A percentile compares a stretch with the other conserved stretches of the same genome.
These are phyloP conservation scores for Malus sylvestris DNA, from an alignment of 306 rosid species.

Conservation along the genomic window DNA sequence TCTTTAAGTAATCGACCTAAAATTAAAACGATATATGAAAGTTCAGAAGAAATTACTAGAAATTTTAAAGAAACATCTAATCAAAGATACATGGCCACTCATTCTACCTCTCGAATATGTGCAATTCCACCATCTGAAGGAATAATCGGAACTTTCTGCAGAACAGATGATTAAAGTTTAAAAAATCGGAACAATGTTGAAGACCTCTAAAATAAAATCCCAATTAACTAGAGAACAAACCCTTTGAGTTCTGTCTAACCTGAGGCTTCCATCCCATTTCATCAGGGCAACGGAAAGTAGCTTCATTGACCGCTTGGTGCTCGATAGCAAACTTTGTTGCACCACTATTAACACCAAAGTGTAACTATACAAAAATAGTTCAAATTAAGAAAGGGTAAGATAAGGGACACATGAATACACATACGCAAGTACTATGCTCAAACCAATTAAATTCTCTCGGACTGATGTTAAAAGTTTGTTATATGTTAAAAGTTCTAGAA, in stretches of 20 bases:
- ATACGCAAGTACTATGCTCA: not conserved
- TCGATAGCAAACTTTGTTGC: slow-evolving; percentile 88
- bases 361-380: slow-evolving; percentile 44
- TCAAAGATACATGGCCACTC: not conserved
- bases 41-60: slow-evolving; percentile 4
- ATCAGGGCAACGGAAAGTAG: slow-evolving; percentile 95
- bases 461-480: not conserved
- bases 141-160: slow-evolving; percentile 84
- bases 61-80: not conserved
- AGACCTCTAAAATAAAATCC: not conserved
- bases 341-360: slow-evolving; percentile 94
- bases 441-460: not conserved
- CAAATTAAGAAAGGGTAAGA: slow-evolving; percentile 7
- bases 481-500: no score
- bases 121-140: slow-evolving; percentile 67
- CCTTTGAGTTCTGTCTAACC: slow-evolving; percentile 32
- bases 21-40: slow-evolving; percentile 4
- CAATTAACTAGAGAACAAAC: not conserved
- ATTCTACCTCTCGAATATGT: slow-evolving; percentile 56
- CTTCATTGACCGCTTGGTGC: slow-evolving; percentile 93
- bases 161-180: slow-evolving; percentile 9
- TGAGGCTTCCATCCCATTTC: slow-evolving; percentile 98
- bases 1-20: not conserved
- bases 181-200: slow-evolving; percentile 11
- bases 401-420: not conserved